Base-by-base conservation (phyloP, 2,329 filamentous ascomycete genomes). In the Aspergillus pseudonomiae region DNA sequence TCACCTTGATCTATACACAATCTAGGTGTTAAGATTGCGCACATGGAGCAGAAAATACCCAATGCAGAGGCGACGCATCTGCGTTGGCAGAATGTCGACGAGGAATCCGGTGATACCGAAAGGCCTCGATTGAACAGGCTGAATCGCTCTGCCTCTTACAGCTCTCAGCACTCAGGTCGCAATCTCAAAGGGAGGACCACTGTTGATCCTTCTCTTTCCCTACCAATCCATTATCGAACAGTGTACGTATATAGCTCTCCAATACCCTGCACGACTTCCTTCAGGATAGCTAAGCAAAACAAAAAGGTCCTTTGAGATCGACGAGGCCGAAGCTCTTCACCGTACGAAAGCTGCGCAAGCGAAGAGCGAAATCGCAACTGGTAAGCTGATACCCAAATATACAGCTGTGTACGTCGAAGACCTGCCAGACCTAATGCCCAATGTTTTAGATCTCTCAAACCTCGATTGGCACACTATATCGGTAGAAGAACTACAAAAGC, bases 381-480 rank as follows among this genome's bases (percentile, higher is more conserved):
- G 82, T 81, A 74, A 62, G 64, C 6, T 46, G 10, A 10, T 32
- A 10, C 9, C 19, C 14, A 14, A 6, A 36, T 16, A 36, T 6
- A 28, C 6, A 7, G 11, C 21, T 63, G 19, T 28, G 32, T 5
- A 45, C 6, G 21, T 26, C 21, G 48, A 63, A 28, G 36, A 26
- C 4, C 2, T 45, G 12, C 4, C 1, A 28, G 6, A 50, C 11
- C 39, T 32, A 24, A 59, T 2, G 9, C 5, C 21, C 26, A 7
- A 19, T 34, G 6, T 59, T 41, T 43, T 32, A 58, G 86, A 88
- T 63, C 80, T 89, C 46, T 81, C 91, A 34, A 57, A 64, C 16
- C 64, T 69, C 6, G 87, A 91, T 70, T 91, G 90, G 88, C 90
- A 93, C 74, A 86, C 79, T 0, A 78, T 91, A 12, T 75, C 85